Conservation (phyloP, 1,284 basidiomycete species). For the Cryptococcus sp. region DNA sequence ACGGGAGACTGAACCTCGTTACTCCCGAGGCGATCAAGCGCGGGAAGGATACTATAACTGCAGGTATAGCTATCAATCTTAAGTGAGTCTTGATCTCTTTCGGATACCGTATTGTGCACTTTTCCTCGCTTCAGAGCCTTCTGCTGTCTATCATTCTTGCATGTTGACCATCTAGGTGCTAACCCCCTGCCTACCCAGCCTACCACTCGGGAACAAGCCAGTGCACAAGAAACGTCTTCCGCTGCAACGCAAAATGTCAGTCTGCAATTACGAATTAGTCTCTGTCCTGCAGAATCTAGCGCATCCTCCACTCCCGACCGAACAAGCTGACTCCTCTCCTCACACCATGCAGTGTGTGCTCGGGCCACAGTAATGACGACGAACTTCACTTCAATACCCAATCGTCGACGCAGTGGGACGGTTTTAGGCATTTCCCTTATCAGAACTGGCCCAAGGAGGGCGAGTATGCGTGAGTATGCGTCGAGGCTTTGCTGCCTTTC, state of each 20-base stretch:
- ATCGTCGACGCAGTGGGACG: conserved; percentile 54
- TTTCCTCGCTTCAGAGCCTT: background rate
- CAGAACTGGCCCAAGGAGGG: conserved; percentile 31
- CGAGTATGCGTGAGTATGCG: conserved; percentile 19
- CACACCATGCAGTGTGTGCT: conserved; percentile 12
- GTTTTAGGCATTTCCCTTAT: conserved; percentile 48
- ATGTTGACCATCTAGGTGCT: background rate
- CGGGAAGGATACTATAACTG: conserved; percentile 26
- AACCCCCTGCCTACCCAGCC: too few species aligned
- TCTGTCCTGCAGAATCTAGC: background rate
- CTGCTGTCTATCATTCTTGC: background rate
- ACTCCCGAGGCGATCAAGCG: conserved; percentile 31
- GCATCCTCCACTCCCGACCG: background rate
- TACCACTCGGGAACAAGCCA: too few species aligned
- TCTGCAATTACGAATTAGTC: background rate
- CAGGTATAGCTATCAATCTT: conserved; percentile 35
- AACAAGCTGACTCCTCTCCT: background rate
- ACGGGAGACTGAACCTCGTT: conserved; percentile 38
- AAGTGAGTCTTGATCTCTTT: conserved; percentile 33
- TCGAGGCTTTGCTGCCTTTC: background rate
- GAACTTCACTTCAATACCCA: conserved; percentile 52
- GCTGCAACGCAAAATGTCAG: conserved; percentile 26
- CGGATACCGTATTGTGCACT: background rate
- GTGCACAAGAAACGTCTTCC: too few species aligned
- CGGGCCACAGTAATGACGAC: conserved; percentile 40